phyloP scores from a whole-genome alignment of 305 asterid species.

The Ilex paraguariensis region DNA sequence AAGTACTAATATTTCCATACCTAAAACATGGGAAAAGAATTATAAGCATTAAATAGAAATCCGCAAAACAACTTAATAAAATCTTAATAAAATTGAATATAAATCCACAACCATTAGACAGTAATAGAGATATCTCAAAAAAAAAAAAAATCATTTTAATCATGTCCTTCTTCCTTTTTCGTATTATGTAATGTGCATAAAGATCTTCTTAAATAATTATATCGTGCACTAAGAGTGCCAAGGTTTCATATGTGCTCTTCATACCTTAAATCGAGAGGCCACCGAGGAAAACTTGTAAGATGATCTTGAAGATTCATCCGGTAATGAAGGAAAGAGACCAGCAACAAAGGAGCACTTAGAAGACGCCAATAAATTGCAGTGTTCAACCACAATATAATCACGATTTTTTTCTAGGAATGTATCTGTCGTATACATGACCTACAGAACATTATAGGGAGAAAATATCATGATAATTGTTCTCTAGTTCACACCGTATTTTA shows the following conservation, averaged over 20 bases:
- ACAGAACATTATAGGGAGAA: constrained; percentile 25
- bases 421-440: constrained; percentile 94
- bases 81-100: too few species aligned
- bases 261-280: constrained; percentile 95
- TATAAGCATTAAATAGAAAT: not conserved
- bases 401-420: constrained; percentile 91
- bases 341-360: constrained; percentile 78
- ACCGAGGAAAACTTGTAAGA: constrained; percentile 97
- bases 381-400: constrained; percentile 96
- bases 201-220: too few species aligned
- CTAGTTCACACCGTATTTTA: constrained; percentile 4
- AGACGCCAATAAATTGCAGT: constrained; percentile 81
- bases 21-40: constrained; percentile 6
- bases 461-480: constrained; percentile 16
- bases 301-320: constrained; percentile 91
- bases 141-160: too few species aligned
- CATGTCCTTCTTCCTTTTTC: too few species aligned
- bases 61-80: not conserved
- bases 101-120: too few species aligned
- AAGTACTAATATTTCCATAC: too few species aligned
- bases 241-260: not conserved
- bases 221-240: too few species aligned
- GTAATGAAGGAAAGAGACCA: constrained; percentile 77
- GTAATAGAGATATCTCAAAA: too few species aligned
- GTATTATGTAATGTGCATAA: too few species aligned